Evolutionary conservation across 352 stramenopile genomes (phyloP).

Genomic region (Achlya hypogyna): DNA sequence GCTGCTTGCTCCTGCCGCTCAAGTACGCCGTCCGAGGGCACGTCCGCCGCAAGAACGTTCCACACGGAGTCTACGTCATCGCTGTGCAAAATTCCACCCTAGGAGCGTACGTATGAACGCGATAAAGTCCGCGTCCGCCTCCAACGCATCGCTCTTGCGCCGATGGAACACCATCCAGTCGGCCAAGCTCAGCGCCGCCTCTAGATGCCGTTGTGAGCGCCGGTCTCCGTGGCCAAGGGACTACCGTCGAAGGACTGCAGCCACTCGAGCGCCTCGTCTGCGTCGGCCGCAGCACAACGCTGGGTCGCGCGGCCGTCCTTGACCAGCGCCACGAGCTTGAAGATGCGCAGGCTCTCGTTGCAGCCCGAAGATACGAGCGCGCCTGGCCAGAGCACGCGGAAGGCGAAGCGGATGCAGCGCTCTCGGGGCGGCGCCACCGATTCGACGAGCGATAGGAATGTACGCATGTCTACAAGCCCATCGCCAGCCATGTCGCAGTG

Average conservation of each 20-base stretch:
- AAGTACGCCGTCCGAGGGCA: neutral
- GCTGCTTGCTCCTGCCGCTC: neutral
- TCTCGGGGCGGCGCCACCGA: conserved; percentile 31
- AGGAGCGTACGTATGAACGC: conserved; percentile 48
- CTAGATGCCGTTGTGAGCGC: neutral
- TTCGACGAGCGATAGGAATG: conserved; percentile 35
- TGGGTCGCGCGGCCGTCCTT: conserved; percentile 38
- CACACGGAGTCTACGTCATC: conserved; percentile 25
- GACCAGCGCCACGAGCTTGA: conserved; percentile 36
- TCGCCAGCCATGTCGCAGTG: conserved; percentile 7
- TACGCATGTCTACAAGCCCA: conserved; percentile 9
- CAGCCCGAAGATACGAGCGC: conserved; percentile 31
- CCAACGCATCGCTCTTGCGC: conserved; percentile 34
- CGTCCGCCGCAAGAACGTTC: neutral
- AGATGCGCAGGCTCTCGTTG: conserved; percentile 35
- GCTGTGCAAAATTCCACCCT: conserved; percentile 11
- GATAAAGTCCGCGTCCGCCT: conserved; percentile 54
- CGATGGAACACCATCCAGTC: conserved; percentile 43
- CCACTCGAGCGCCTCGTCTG: conserved; percentile 29
- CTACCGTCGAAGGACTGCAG: conserved; percentile 21
- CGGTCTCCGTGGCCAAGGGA: neutral
- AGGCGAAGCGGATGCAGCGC: conserved; percentile 35
- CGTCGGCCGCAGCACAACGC: too few relatives aligned
- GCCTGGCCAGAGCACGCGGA: conserved; percentile 46
- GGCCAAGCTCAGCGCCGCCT: conserved; percentile 25